These are phyloP conservation scores for Phytophthora multivora DNA, from an alignment of 352 stramenopile species.

Conservation along the genomic window DNA sequence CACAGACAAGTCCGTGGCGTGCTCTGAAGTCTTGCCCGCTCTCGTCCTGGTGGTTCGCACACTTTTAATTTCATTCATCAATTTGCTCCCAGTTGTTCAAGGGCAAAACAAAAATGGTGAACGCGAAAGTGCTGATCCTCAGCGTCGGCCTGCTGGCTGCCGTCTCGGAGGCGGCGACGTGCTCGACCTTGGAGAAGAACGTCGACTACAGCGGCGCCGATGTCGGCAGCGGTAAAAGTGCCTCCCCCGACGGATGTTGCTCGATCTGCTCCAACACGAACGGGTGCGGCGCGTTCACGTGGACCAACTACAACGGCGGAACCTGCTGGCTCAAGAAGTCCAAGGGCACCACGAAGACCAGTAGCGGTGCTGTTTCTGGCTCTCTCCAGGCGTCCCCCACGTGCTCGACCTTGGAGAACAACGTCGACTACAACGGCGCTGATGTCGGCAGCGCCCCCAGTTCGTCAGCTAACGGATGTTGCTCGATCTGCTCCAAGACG, in stretches of 20 bases:
- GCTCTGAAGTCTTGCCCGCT: neutral
- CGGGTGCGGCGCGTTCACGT: constrained; percentile 11
- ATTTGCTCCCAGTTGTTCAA: neutral
- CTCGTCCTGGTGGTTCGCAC: constrained; percentile 7
- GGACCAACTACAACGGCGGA: constrained; percentile 15
- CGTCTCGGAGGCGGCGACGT: constrained; percentile 9
- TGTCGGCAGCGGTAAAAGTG: constrained; percentile 2
- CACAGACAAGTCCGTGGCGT: constrained; percentile 2
- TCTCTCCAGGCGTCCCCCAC: neutral
- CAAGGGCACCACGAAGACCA: neutral
- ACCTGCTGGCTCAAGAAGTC: constrained; percentile 14
- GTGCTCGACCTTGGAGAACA: constrained; percentile 4
- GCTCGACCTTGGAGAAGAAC: constrained; percentile 11
- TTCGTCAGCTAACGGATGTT: constrained; percentile 6
- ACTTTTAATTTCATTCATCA: constrained; percentile 7
- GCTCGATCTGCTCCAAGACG: constrained; percentile 8
- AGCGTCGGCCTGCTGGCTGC: constrained; percentile 1
- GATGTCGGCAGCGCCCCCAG: constrained; percentile 3
- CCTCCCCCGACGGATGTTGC: constrained; percentile 7
- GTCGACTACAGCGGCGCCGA: constrained; percentile 14
- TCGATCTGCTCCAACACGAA: constrained; percentile 4
- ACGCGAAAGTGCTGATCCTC: constrained; percentile 3
- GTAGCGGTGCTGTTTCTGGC: constrained; percentile 5
- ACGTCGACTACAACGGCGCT: constrained; percentile 8
- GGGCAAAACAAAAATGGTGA: constrained; percentile 12